phyloP scores from a whole-genome alignment of 192 early-diverging fungal genomes.

The Podila verticillata region DNA sequence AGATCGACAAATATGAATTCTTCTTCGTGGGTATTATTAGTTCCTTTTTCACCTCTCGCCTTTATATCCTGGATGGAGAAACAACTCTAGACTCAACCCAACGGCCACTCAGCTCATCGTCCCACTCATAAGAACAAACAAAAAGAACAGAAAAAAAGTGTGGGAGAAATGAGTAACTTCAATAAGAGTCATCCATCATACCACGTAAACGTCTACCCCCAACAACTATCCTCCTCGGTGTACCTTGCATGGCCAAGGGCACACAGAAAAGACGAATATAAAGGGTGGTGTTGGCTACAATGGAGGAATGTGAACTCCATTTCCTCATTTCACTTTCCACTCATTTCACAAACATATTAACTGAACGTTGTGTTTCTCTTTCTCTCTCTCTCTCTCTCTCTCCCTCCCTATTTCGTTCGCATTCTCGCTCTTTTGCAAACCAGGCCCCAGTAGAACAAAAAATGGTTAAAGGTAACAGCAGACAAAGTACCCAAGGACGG shows the following conservation, averaged over 20 bases:
- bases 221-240: background rate
- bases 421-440: too few species aligned
- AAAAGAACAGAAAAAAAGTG: background rate
- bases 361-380: too few species aligned
- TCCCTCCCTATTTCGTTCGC: too few species aligned
- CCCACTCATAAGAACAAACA: background rate
- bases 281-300: background rate
- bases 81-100: background rate
- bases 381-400: too few species aligned
- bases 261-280: background rate
- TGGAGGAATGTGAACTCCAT: background rate
- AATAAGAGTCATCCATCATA: background rate
- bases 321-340: background rate
- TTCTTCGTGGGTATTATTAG: background rate
- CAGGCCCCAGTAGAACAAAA: too few species aligned
- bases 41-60: background rate
- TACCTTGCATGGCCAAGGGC: background rate
- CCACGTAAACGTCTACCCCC: too few species aligned
- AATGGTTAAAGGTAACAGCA: too few species aligned
- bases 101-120: background rate
- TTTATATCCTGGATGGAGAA: background rate
- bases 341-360: background rate
- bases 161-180: conserved; percentile 1
- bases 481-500: too few species aligned
- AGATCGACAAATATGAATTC: background rate